These are phyloP conservation scores for Sclerotinia spermophila DNA, from an alignment of 2,329 filamentous ascomycete genomes.

Conservation along the genomic window DNA sequence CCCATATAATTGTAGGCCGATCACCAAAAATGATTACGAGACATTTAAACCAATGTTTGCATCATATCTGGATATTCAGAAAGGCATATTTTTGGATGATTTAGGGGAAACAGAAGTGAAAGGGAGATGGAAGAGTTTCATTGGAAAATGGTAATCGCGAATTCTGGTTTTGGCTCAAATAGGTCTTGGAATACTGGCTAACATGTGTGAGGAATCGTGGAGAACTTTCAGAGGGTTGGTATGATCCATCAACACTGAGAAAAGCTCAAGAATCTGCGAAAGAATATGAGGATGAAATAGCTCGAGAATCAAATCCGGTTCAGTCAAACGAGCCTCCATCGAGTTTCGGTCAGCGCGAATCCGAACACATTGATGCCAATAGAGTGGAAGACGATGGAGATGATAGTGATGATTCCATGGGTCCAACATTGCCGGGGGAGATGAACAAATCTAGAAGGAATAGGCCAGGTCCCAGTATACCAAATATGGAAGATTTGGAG, in stretches of 20 bases:
- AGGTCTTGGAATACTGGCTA: conserved; percentile 36
- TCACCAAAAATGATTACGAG: conserved; percentile 67
- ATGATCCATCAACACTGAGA: conserved; percentile 64
- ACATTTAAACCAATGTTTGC: conserved; percentile 70
- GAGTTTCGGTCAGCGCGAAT: conserved; percentile 1
- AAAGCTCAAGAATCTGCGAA: conserved; percentile 31
- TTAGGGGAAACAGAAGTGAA: conserved; percentile 72
- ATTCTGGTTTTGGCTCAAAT: conserved; percentile 11
- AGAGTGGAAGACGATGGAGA: conserved; percentile 20
- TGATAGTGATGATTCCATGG: conserved; percentile 40
- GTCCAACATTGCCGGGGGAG: conserved; percentile 46
- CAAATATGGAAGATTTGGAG: conserved; percentile 70
- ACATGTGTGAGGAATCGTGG: conserved; percentile 68
- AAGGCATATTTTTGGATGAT: conserved; percentile 64
- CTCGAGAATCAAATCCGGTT: conserved; percentile 17
- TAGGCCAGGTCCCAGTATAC: conserved; percentile 57
- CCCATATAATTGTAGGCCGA: conserved; percentile 61
- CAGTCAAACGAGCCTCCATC: conserved; percentile 19
- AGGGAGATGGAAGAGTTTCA: conserved; percentile 91
- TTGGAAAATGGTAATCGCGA: conserved; percentile 70
- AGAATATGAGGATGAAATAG: conserved; percentile 13
- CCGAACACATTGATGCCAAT: not conserved
- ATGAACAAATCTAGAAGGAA: conserved; percentile 31
- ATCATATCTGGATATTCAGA: conserved; percentile 85
- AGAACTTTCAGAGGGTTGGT: conserved; percentile 88